Base-by-base conservation (phyloP, 148 eudicot species). In the Bassia scoparia region DNA sequence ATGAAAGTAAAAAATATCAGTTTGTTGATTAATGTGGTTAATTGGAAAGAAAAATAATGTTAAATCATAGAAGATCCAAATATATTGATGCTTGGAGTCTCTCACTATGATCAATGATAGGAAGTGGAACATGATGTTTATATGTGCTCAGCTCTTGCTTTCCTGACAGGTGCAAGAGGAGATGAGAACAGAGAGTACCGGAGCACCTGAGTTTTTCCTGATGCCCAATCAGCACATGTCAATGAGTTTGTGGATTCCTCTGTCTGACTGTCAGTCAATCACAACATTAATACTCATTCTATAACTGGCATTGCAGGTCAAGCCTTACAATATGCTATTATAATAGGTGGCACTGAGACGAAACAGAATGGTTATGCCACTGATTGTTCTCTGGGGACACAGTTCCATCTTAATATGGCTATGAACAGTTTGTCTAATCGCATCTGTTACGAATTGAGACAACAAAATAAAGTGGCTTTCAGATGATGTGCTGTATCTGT, bases 371-470 rank as follows among this genome's bases (percentile, higher is more conserved):
- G 99, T 76, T 79, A 92, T 77, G 75, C 89, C 26, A 53, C 83
- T 81, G 99, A 94, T 76, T 95, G 97, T 79, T 86, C 96, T 89
- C 96, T 69, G 99, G 99, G 21, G 99, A 95, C 80, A 92, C 99
- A 26, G 99, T 95, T 77, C 99, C 92, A 95, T 76, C 79, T 95
- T 67, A 87, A 87, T n/a, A n/a, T n/a, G n/a, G n/a, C n/a, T 95
- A 41, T 95, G 99, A 95, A 81, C 85, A 95, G 97, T 97, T 95
- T n/a, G 71, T 78, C 75, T 27, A 76, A 12, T 33, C 69, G 31
- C 31, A 33, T 58, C 69, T 77, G 43, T 61, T 68, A 18, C 37
- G 55, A 24, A 17, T 4, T 41, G 24, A 16, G 21, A 49, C n/a
- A 71, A 23, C 72, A 37, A 23, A 49, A n/a, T n/a, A 66, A 55